Evolutionary conservation across 2,329 filamentous ascomycete genomes (phyloP), one percentile per base, ranked within the genome.

Genomic region (Iodosphaeria phyllophila): DNA sequence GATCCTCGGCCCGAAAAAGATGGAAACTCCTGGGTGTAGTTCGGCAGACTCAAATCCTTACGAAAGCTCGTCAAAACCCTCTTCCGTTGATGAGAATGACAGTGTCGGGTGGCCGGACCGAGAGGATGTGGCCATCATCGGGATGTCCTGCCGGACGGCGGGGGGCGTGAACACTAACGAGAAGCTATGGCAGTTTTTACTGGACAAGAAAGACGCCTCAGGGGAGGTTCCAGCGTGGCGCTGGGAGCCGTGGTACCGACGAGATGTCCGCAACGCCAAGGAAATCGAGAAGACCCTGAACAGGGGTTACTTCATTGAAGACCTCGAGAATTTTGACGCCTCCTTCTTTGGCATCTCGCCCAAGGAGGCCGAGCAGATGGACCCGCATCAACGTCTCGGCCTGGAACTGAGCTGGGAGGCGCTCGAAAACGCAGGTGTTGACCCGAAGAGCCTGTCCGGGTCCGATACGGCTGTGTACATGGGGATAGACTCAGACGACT

Each of bases 401-500:
- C 30, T 35, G 5, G 29, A 30, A 13, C 4, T 28, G 8, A 23
- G 16, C n/a, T 30, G 29, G 34, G 71, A 76, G 37, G 66, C 70
- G 2, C 51, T 76, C 22, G 70, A 76, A 40, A 66, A 68, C 53
- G 66, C 64, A 21, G 70, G 69, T 5, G 62, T 70, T 30, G 34
- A 64, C 67, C 8, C 63, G 60, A 5, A 68, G 13, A 30, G 20
- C 5, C 30, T 48, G 13, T 28, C 30, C 16, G 39, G 46, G 1
- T 36, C 27, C 3, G 30, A 43, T 23, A 46, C 44, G 2, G 36
- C 38, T 3, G 42, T 47, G 2, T 49, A 32, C 27, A 40, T 37
- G 36, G 44, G 44, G 4, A 38, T 45, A 1, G 38, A 42, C 28
- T 42, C 41, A 1, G 42, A 48, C 26, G 50, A 53, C 29, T 52